Percentiles rank a stretch among this genome's conserved stretches.
These are phyloP conservation scores for Xylariaceae sp. DNA, from an alignment of 2,329 filamentous ascomycete genomes.

Conservation along the genomic window DNA sequence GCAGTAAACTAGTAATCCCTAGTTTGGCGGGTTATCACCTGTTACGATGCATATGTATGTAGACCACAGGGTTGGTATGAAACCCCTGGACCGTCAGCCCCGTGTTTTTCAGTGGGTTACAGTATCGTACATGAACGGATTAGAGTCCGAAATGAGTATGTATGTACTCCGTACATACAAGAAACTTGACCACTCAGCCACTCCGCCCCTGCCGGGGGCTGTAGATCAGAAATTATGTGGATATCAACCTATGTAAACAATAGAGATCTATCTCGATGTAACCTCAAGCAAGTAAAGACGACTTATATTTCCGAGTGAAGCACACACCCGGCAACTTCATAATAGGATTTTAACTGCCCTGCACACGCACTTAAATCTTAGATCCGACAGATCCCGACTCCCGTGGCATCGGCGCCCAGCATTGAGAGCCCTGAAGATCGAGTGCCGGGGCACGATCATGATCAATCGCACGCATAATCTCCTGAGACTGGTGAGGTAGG, in stretches of 20 bases:
- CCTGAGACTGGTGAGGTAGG: too few species aligned
- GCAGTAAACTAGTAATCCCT: background rate
- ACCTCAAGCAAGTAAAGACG: background rate
- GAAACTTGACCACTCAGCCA: too few species aligned
- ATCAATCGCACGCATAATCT: too few species aligned
- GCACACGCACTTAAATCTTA: too few species aligned
- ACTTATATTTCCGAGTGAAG: background rate
- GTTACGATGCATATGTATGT: too few species aligned
- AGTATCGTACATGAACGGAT: background rate
- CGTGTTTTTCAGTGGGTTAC: background rate
- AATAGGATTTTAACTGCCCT: background rate
- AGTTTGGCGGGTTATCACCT: background rate
- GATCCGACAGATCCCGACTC: too few species aligned
- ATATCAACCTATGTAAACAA: background rate
- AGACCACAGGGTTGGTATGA: background rate
- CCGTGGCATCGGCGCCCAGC: too few species aligned
- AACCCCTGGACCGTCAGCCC: background rate
- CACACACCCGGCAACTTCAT: background rate
- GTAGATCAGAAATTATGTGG: background rate
- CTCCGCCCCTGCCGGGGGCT: too few species aligned
- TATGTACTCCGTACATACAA: too few species aligned
- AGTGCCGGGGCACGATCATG: too few species aligned
- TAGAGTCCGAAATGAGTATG: background rate
- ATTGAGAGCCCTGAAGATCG: too few species aligned
- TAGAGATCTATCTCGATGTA: background rate